Base-by-base conservation (phyloP, 345 rosid genomes). In the Psidium friedrichsthalianum region DNA sequence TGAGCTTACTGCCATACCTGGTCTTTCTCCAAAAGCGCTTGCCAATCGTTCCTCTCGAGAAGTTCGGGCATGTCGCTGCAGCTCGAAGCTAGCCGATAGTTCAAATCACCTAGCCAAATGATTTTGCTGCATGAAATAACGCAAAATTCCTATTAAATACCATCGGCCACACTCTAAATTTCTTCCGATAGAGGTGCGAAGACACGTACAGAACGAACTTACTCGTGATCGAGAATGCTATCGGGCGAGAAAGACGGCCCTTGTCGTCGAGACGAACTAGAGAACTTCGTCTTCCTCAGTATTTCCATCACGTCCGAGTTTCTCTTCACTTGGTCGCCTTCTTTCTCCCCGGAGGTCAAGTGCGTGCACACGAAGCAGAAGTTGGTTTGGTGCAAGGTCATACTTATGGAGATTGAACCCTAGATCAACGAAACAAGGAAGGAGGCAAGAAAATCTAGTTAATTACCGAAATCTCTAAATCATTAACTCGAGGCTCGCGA, bases 71-170 rank as follows among this genome's bases (percentile, higher is more conserved):
- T 91, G 86, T 92, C 93, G 22, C 87, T 82, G 6, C 74, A 49
- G 18, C 91, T 86, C 3, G 92, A 88, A 20, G 92, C 96, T n/a
- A 97, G 90, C 74, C 99, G 94, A 85, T 97, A 97, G 85, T 97
- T 97, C 91, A 97, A 91, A 90, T 97, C 99, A n/a, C 99, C 99
- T 9, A 97, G 96, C 99, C 99, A 97, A 82, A 97, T 86, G 14
- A 96, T 86, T 87, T 94, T 92, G 91, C 99, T 97, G 92, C 89
- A 85, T 20, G 61, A 53, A 83, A 2, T 5, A 44, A 21, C 49
- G 4, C 22, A 36, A 58, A 32, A 13, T 40, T 24, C 11, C 55
- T 9, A 83, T 47, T 27, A 74, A 56, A 49, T 18, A 74, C 54
- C 32, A 16, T 14, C 18, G 7, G 42, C 56, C 25, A n/a, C 54